Evolutionary conservation across 1,139 yeast species (phyloP).

Genomic region (Pichia sp.): DNA sequence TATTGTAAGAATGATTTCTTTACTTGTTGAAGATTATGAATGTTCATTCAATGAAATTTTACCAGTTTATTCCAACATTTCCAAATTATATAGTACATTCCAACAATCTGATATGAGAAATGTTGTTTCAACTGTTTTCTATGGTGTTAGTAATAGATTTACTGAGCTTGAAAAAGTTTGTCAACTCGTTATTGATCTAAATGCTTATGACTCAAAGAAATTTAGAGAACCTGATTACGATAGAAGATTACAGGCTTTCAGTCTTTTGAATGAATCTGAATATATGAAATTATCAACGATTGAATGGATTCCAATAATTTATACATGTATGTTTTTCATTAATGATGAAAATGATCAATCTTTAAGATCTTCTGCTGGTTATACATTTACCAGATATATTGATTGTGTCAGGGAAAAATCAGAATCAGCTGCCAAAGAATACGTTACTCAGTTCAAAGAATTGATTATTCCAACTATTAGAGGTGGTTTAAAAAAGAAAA

Average conservation of each 20-base stretch:
- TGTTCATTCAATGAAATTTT: constrained; percentile 49
- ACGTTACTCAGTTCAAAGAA: constrained; percentile 44
- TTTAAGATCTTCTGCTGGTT: constrained; percentile 71
- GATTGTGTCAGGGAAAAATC: constrained; percentile 45
- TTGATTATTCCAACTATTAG: constrained; percentile 62
- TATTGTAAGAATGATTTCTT: constrained; percentile 48
- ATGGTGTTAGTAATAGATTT: constrained; percentile 52
- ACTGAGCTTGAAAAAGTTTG: constrained; percentile 42
- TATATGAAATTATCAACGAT: constrained; percentile 40
- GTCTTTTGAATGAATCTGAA: constrained; percentile 51
- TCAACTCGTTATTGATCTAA: constrained; percentile 52
- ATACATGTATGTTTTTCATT: constrained; percentile 63
- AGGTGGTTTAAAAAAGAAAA: constrained; percentile 57
- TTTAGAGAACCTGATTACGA: constrained; percentile 78
- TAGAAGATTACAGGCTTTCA: constrained; percentile 62
- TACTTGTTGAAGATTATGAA: constrained; percentile 36
- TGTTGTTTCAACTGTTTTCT: constrained; percentile 54
- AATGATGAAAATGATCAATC: constrained; percentile 79
- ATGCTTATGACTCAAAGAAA: constrained; percentile 58
- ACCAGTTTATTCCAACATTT: constrained; percentile 48
- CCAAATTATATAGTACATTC: constrained; percentile 55
- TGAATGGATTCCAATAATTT: constrained; percentile 79
- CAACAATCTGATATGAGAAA: constrained; percentile 56
- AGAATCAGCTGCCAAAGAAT: constrained; percentile 30
- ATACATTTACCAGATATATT: constrained; percentile 56